Evolutionary conservation across 768 basidiomycete species (phyloP).

Genomic region (Artomyces pyxidatus): DNA sequence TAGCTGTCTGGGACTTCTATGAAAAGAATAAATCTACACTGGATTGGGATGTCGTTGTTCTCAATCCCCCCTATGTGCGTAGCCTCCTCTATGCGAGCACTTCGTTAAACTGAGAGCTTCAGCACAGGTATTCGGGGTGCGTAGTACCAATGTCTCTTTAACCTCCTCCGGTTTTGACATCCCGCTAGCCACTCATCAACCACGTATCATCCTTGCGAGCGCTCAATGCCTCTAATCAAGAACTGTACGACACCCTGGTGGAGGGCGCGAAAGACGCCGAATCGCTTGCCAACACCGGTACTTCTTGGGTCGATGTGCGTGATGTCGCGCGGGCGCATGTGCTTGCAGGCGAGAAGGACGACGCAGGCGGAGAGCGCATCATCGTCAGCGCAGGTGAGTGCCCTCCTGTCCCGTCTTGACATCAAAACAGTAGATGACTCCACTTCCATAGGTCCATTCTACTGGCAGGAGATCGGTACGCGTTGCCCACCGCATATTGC

Average conservation of each 20-base stretch:
- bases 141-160: not conserved
- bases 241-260: not conserved
- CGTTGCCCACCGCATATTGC: not conserved
- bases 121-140: not conserved
- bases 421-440: not conserved
- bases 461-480: not conserved
- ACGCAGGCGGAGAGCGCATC: not conserved
- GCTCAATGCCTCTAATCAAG: not conserved
- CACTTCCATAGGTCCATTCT: not conserved
- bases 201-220: not conserved
- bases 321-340: not conserved
- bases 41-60: conserved; percentile 30
- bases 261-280: not conserved
- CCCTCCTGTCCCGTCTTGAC: not conserved
- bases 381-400: not conserved
- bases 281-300: not conserved
- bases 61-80: conserved; percentile 33
- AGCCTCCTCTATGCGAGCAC: not conserved
- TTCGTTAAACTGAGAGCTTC: not conserved
- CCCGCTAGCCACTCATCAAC: not conserved
- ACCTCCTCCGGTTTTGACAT: not conserved
- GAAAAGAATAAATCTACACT: conserved; percentile 26
- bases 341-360: not conserved
- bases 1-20: conserved; percentile 22
- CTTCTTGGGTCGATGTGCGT: not conserved